Evolutionary conservation across 2,329 filamentous ascomycete species (phyloP), one percentile per base, ranked within the genome.

Genomic region (Aureobasidium sp.): DNA sequence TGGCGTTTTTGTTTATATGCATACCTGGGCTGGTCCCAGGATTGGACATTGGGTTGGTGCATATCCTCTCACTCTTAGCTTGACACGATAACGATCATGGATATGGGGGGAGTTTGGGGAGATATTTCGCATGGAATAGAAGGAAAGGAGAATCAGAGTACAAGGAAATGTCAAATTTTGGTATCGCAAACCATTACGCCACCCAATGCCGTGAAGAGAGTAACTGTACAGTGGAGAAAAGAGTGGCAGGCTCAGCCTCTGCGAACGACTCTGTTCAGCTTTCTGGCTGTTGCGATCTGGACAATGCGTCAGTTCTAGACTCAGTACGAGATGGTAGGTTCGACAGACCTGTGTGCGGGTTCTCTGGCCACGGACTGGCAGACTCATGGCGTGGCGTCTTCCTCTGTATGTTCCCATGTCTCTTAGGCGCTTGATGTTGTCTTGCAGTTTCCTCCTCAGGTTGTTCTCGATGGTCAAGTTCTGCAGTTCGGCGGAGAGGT

Each of bases 391-490:
- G 79, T 99, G 94, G 67, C 94, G 81, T 74, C 89, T 87, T 67
- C 94, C 94, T 59, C 94, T 82, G 73, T 96, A 96, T 4, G 88
- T 87, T 55, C 92, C 92, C 79, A 96, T 97, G 70, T 97, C 92
- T 73, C 89, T 90, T 74, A 99, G 71, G 64, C 93, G 81, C 72
- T 82, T 82, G 68, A 99, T 96, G 71, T 97, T 94, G 55, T 96
- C 90, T 70, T 87, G 82, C 41, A 97, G 77, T 63, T 90, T 79
- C 72, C 88, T 84, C 70, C 86, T 81, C 66, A 95, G 81, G 70
- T 97, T 92, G 74, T 89, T 96, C 75, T 97, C 94, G 70, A 97
- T 90, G 64, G 89, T 96, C 90, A 99, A 92, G 61, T 86, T 87
- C 17, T 91, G 90, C 44, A 99, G 81, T 71, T 96, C 90, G 56